Base-by-base conservation (phyloP, 2,329 filamentous ascomycete genomes). In the Myriosclerotinia duriaeana region DNA sequence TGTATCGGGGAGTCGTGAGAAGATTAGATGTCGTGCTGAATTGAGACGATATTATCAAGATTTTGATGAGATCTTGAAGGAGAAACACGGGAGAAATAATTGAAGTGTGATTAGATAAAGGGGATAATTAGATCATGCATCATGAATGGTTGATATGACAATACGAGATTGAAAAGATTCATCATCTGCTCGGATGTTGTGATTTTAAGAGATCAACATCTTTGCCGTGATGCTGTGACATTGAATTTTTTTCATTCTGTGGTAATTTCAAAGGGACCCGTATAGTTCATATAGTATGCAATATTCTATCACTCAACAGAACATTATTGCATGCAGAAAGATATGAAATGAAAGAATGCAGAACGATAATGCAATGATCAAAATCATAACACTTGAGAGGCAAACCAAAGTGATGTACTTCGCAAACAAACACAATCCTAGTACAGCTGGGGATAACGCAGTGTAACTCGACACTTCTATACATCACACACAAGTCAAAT, bases 121-220 rank as follows among this genome's bases (percentile, higher is more conserved):
- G 54, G 30, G 20, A 44, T 14, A 1, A 30, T 30, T 30, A 44
- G 54, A 58, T 58, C 22, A 58, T 58, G 54, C 22, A 58, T 58
- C 38, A 15, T 30, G 38, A 44, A 30, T 30, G 5, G 7, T 58
- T 58, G 38, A 58, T 58, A 38, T 58, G 15, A 58, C 7, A 2
- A 20, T n/a, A 44, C 38, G 6, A 44, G 17, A 34, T 58, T 40
- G 15, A 58, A 20, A 4, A 58, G 14, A 34, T 30, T 20, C 22
- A 44, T 58, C 9, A 44, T 44, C 22, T 58, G n/a, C 38, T 30
- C 54, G 15, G 22, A 58, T 58, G 54, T 58, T n/a, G 54, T 58
- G 54, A 20, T 9, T 30, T 58, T 12, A 4, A 30, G 15, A 58
- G 54, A 44, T 58, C 8, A 30, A 30, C 20, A 30, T n/a, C 22